A percentile compares a stretch with the other conserved stretches of the same genome.
Evolutionary conservation across 352 stramenopile genomes (phyloP).

Genomic region (Vaucheria bursata): DNA sequence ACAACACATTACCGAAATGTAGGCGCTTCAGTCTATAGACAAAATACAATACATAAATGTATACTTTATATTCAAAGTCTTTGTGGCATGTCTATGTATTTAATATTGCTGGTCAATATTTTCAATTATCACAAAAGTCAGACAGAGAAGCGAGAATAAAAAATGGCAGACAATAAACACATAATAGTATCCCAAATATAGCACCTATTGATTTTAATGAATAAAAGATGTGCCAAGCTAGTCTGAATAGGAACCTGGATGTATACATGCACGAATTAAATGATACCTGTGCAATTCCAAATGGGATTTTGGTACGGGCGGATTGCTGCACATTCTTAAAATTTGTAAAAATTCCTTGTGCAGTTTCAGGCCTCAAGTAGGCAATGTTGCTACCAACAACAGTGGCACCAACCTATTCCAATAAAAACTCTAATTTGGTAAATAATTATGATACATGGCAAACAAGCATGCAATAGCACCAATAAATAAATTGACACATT

Average conservation of each 20-base stretch:
- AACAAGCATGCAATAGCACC: background rate
- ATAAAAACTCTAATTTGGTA: background rate
- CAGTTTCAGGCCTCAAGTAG: slow-evolving; percentile 92
- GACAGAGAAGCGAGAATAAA: too few species aligned
- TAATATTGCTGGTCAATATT: too few species aligned
- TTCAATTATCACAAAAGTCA: too few species aligned
- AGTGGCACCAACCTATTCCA: background rate
- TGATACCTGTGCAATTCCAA: slow-evolving; percentile 16
- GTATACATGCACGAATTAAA: too few species aligned
- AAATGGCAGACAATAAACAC: background rate
- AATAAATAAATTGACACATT: background rate
- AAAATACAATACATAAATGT: background rate
- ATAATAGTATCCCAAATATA: background rate
- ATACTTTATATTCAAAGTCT: background rate
- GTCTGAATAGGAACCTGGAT: too few species aligned
- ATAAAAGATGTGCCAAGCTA: background rate
- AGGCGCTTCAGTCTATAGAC: slow-evolving; percentile 37
- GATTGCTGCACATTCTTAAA: slow-evolving; percentile 86
- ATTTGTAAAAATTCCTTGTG: slow-evolving; percentile 95
- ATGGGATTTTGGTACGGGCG: slow-evolving; percentile 69
- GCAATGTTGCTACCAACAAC: slow-evolving; percentile 59
- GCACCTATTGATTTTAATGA: background rate
- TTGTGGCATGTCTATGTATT: background rate
- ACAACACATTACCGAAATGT: slow-evolving; percentile 54
- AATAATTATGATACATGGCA: background rate